Evolutionary conservation across 257 asterid genomes (phyloP), one percentile per base, ranked within the genome.

Genomic region (Thymus quinquecostatus): DNA sequence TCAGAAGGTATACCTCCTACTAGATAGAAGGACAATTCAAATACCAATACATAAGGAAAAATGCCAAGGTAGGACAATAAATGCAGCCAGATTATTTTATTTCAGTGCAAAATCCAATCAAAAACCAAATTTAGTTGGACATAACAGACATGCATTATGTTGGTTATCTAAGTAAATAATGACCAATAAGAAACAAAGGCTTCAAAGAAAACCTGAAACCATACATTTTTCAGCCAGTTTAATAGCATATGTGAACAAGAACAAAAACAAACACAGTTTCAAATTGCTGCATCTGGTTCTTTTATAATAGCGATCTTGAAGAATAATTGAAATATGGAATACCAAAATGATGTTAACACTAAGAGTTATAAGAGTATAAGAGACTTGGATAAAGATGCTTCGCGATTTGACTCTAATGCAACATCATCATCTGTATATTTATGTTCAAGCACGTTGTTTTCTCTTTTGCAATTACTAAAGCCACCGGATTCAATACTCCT

Each of bases 1-100:
- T 72, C 78, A 79, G 78, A 53, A 57, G 34, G 21, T 59, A 74
- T 59, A 58, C 56, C 71, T 72, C 77, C 72, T 12, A 54, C 12
- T 49, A 11, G 61, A 50, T 57, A 71, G 60, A 54, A 49, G 62
- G 48, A 59, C 53, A 29, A 36, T 71, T 75, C 56, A 61, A 57
- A 77, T 48, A 57, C 60, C 36, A 45, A 27, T 14, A n/a, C 8
- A 58, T 10, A 68, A 47, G 33, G 30, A 41, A 6, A 10, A 60
- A 32, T 11, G 70, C 10, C 13, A 65, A 34, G 58, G 57, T 38
- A 60, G 66, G 60, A 65, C 44, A 45, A 28, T 38, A 66, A 55
- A 49, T 13, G 72, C 53, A 13, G 30, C 56, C 65, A 32, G 49
- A 59, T 40, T 6, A 45, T 28, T 59, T n/a, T 67, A 56, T 49